Base-by-base conservation (phyloP, 2,329 filamentous ascomycete species). In the Epichloe uncinata region DNA sequence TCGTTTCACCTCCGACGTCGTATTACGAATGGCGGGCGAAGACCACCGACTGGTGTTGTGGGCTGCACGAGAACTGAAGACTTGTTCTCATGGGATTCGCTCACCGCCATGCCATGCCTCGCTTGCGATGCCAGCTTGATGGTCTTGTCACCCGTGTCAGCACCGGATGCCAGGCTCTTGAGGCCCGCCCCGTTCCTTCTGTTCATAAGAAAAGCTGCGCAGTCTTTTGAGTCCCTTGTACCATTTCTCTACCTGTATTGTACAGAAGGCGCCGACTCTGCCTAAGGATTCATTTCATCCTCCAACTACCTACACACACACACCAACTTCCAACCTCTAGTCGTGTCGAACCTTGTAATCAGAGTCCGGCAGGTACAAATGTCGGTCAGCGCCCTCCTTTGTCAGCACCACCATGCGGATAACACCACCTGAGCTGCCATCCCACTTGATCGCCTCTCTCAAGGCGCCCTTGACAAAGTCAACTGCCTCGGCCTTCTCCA, bases 341-440 rank as follows among this genome's bases (percentile, higher is more conserved):
- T 84, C 57, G 77, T 91, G 65, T 80, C 76, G 71, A 59, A 77
- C 86, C 56, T 78, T 75, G 73, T 98, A 98, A 61, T 84, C 81
- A 62, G 85, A 86, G 73, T 98, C 91, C 42, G 93, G 93, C 63
- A 98, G 77, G 69, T 97, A 98, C 65, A 98, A 71, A 74, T 97
- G 93, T 71, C 93, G 81, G 70, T 93, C 82, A 6, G 91, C 90
- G 36, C 93, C 93, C 64, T 85, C 81, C 61, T 82, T 82, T 55
- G 91, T 98, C 69, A 98, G 72, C 52, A 98, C 93, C 54, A 97
- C 91, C 87, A 98, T 88, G 60, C 93, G 82, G 63, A 98, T 98
- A 53, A 98, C 93, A 72, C 93, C 93, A 57, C 93, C 93, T 3
- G 93, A 97, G 74, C 90, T 96, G 56, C 93, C 93, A 66, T 98